Conservation (phyloP, 2,329 filamentous ascomycete species). For the Cercospora sojina region DNA sequence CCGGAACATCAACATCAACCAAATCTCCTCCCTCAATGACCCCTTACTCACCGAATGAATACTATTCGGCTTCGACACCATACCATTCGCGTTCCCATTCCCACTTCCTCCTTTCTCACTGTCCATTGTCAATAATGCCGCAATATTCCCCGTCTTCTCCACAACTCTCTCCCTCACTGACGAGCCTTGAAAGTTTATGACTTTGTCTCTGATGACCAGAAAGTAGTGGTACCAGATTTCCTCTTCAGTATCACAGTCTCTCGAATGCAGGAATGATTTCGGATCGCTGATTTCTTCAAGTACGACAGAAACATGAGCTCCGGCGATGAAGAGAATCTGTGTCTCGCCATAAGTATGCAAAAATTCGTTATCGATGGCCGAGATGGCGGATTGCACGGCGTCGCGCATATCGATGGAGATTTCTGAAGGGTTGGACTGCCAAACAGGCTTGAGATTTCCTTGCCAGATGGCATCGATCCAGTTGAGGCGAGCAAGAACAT, state of each 20-base stretch:
- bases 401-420: constrained; percentile 19
- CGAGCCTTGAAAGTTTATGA: neutral
- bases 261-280: constrained; percentile 4
- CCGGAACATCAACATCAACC: constrained; percentile 17
- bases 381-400: constrained; percentile 9
- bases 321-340: constrained; percentile 1
- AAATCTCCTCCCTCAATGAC: constrained; percentile 7
- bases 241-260: constrained; percentile 14
- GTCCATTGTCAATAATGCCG: neutral
- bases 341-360: constrained; percentile 3
- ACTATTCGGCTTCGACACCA: neutral
- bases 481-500: neutral
- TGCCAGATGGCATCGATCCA: constrained; percentile 3
- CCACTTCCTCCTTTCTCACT: neutral
- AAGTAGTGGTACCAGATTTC: constrained; percentile 16
- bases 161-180: constrained; percentile 7
- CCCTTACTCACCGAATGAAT: neutral
- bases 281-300: constrained; percentile 12
- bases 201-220: constrained; percentile 5
- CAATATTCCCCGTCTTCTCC: constrained; percentile 2
- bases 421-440: neutral
- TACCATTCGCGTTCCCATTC: neutral
- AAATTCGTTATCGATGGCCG: constrained; percentile 5
- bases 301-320: constrained; percentile 12
- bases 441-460: neutral